Percentiles rank a stretch among this genome's conserved stretches.
These are phyloP conservation scores for Ophiocordyceps polyrhachis-furcata DNA, from an alignment of 2,329 filamentous ascomycete species.

Conservation along the genomic window DNA sequence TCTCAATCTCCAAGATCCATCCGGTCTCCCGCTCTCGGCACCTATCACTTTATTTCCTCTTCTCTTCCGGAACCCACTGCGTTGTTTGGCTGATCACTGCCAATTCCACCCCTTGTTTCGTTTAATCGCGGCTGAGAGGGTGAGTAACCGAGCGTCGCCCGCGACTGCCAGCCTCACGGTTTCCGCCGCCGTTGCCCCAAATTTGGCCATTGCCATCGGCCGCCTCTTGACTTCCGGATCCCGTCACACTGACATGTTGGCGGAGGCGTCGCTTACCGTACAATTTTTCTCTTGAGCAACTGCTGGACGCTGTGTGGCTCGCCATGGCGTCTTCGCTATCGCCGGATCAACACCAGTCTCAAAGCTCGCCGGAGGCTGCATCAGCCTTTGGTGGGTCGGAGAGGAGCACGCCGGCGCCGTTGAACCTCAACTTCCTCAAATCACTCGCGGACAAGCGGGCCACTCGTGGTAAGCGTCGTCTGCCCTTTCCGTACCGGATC, in stretches of 20 bases:
- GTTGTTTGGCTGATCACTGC: neutral
- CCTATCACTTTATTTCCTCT: neutral
- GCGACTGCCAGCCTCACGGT: neutral
- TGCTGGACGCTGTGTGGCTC: neutral
- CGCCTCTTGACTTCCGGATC: neutral
- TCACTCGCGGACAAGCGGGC: conserved; percentile 53
- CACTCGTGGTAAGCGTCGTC: conserved; percentile 42
- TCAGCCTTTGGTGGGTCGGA: conserved; percentile 14
- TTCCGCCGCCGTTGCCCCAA: neutral
- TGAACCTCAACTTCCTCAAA: conserved; percentile 47
- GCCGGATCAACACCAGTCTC: conserved; percentile 16
- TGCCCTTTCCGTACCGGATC: neutral
- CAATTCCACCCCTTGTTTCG: neutral
- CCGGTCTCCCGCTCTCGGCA: neutral
- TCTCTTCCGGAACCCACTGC: neutral
- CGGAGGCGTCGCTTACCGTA: neutral
- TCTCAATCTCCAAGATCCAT: neutral
- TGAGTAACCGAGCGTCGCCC: neutral
- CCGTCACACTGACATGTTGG: neutral
- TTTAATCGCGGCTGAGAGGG: neutral
- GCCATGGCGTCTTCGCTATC: conserved; percentile 30
- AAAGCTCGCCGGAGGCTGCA: conserved; percentile 7
- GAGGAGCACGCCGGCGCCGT: conserved; percentile 19
- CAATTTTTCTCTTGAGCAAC: neutral
- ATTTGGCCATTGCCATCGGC: neutral